These are phyloP conservation scores for Saccharomycopsis oosterbeekiorum DNA, from an alignment of 805 yeast genomes.

Conservation along the genomic window DNA sequence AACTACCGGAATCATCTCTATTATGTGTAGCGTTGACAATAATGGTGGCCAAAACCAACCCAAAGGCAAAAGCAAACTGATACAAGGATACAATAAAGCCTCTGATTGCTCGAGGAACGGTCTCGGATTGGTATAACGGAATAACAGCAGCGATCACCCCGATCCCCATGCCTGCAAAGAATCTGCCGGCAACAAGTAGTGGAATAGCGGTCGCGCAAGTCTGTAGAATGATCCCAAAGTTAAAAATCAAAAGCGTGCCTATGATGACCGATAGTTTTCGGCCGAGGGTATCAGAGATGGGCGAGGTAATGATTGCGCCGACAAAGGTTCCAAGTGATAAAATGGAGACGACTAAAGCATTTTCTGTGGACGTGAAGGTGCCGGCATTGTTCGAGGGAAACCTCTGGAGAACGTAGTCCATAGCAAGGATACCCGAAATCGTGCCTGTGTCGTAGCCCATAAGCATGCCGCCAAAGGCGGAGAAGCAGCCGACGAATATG, in stretches of 20 bases:
- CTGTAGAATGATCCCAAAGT: slow-evolving; percentile 45
- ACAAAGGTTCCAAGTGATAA: slow-evolving; percentile 64
- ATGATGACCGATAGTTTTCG: slow-evolving; percentile 40
- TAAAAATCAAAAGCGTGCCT: slow-evolving; percentile 36
- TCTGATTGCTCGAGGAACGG: slow-evolving; percentile 68
- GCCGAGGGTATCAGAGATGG: slow-evolving; percentile 43
- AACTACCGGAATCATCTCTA: slow-evolving; percentile 45
- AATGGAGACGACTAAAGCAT: slow-evolving; percentile 58
- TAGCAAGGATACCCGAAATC: slow-evolving; percentile 55
- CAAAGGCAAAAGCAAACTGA: slow-evolving; percentile 68
- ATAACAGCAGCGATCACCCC: slow-evolving; percentile 66
- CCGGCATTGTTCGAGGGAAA: slow-evolving; percentile 31
- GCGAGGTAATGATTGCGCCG: slow-evolving; percentile 58
- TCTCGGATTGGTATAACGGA: slow-evolving; percentile 71
- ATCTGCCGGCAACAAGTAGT: slow-evolving; percentile 48
- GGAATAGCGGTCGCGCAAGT: slow-evolving; percentile 36
- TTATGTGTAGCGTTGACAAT: slow-evolving; percentile 59
- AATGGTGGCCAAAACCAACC: slow-evolving; percentile 58
- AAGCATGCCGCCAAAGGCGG: slow-evolving; percentile 58
- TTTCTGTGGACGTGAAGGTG: slow-evolving; percentile 35
- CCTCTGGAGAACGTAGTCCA: slow-evolving; percentile 40
- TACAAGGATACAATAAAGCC: slow-evolving; percentile 71
- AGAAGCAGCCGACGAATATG: slow-evolving; percentile 46
- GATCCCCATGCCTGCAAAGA: slow-evolving; percentile 64
- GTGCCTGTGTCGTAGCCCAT: slow-evolving; percentile 66